A percentile compares a stretch with the other conserved stretches of the same genome.
These are phyloP conservation scores for Nadsonia starkeyi-henricii DNA, from an alignment of 1,139 yeast genomes.

Conservation along the genomic window DNA sequence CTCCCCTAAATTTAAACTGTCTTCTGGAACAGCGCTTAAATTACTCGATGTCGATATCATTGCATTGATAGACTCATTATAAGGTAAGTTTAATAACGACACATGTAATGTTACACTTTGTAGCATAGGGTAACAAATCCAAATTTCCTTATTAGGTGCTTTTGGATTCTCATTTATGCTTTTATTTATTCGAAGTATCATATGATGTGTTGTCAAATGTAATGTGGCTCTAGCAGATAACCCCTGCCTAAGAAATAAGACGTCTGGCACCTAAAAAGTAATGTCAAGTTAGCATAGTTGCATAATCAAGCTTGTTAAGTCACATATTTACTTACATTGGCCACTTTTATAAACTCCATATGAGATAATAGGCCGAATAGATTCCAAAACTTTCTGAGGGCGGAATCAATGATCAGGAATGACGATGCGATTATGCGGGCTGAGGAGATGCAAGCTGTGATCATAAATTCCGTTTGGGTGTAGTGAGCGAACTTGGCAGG, in stretches of 20 bases:
- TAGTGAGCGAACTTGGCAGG: too few species aligned
- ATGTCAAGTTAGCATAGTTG: too few species aligned
- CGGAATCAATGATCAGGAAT: too few species aligned
- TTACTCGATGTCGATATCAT: neutral
- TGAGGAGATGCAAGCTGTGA: too few species aligned
- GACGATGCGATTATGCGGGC: too few species aligned
- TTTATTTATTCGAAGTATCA: conserved; percentile 39
- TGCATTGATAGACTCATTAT: neutral
- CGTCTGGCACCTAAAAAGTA: conserved; percentile 41
- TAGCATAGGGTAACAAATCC: conserved; percentile 80
- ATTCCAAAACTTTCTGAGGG: too few species aligned
- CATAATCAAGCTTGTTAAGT: too few species aligned
- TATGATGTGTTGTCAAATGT: conserved; percentile 71
- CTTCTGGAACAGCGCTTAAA: neutral
- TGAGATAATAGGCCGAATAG: too few species aligned
- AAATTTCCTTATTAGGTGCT: conserved; percentile 43
- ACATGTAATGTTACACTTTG: neutral
- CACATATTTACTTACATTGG: neutral
- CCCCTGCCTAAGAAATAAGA: conserved; percentile 60
- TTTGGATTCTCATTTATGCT: conserved; percentile 9
- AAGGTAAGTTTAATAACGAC: neutral
- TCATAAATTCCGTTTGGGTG: too few species aligned
- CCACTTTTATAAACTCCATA: neutral
- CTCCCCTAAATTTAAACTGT: neutral
- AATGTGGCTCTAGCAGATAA: conserved; percentile 50